phyloP scores from a whole-genome alignment of 495 filamentous ascomycete species.

The Tuber microsphaerosporum region DNA sequence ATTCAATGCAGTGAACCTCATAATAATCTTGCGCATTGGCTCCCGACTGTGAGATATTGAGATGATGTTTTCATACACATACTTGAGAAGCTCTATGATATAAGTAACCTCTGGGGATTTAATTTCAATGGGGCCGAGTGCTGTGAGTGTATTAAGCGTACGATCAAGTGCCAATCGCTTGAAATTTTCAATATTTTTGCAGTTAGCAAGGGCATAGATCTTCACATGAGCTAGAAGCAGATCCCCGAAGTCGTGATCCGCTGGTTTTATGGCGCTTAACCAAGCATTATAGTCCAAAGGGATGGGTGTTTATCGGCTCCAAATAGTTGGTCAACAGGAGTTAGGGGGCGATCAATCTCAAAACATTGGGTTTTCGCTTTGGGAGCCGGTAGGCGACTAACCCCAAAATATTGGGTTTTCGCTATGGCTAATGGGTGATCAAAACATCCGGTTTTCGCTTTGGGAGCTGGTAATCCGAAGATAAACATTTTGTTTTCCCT shows the following conservation, averaged over 20 bases:
- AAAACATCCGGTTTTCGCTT: neutral
- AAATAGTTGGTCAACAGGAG: conserved; percentile 9
- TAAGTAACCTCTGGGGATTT: neutral
- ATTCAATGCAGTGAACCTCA: conserved; percentile 6
- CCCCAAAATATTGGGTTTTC: no score
- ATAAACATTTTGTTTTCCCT: neutral
- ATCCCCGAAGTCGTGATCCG: conserved; percentile 7
- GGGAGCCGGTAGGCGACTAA: no score
- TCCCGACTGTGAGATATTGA: conserved; percentile 2
- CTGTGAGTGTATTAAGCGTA: conserved; percentile 6
- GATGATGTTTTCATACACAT: conserved; percentile 20
- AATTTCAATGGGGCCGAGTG: conserved; percentile 3
- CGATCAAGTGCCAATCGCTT: neutral
- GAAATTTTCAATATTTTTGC: conserved; percentile 11
- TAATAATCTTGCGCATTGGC: conserved; percentile 9
- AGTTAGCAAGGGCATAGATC: conserved; percentile 20
- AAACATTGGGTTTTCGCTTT: no score
- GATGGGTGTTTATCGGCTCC: neutral
- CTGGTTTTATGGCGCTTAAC: neutral
- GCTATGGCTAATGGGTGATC: no score
- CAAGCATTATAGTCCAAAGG: neutral
- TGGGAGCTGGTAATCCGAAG: neutral
- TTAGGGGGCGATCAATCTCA: conserved; percentile 7
- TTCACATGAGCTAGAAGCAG: conserved; percentile 13
- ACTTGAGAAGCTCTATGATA: conserved; percentile 7